Base-by-base conservation (phyloP, 2,329 filamentous ascomycete genomes). In the Arthroderma sp. region DNA sequence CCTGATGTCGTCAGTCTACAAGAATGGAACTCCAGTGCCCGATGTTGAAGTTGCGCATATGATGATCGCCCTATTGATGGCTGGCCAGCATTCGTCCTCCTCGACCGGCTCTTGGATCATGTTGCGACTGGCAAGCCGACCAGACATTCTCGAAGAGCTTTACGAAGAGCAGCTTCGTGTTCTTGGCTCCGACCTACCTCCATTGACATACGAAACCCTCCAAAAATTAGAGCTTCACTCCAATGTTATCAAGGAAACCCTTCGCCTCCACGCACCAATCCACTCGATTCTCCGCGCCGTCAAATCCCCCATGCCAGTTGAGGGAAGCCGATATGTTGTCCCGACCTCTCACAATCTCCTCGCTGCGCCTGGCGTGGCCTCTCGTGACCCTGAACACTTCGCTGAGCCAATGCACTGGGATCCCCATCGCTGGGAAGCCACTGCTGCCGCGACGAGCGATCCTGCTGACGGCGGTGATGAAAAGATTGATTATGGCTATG, bases 221-320 rank as follows among this genome's bases (percentile, higher is more conserved):
- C 72, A 80, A 53, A 82, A 81, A 63, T 75, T 95, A 31, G 78
- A 85, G 40, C 77, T 95, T 15, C 85, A 94, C 70, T 74, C 81
- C 55, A 82, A 85, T 55, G 80, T 93, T 51, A 75, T 95, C 66
- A 91, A 89, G 69, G 88, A 95, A 67, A 94, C 88, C 2, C 80
- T 95, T 34, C 83, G 88, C 50, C 72, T 95, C 10, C 85, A 95
- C 63, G 83, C 87, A 1, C 88, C 88, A 1, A 95, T 96, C 57
- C 88, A 95, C 74, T 91, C 85, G 42, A 94, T 96, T 58, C 78
- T 96, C 73, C 85, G 88, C 56, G 83, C 85, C 55, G 89, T 94
- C 62, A 94, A 89, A 70, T 77, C 78, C 52, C 86, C 88, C 47
- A 85, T 95, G 76, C 75, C 79, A 7, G 76, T 94, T 28, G 79